These are phyloP conservation scores for Spathaspora arborariae DNA, from an alignment of 805 yeast genomes.

Conservation along the genomic window DNA sequence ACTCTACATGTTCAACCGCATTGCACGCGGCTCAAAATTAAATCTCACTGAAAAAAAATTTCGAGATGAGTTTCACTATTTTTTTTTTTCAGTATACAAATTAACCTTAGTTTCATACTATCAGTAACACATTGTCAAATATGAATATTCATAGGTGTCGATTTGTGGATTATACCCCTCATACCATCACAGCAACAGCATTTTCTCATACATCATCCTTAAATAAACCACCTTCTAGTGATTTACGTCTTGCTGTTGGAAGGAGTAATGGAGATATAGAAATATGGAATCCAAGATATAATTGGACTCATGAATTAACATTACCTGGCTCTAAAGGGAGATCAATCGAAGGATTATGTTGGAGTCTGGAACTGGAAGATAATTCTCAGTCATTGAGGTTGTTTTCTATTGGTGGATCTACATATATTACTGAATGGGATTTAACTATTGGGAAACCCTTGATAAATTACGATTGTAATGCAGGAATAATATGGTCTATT, in stretches of 20 bases:
- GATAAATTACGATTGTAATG: slow-evolving; percentile 79
- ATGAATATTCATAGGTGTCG: slow-evolving; percentile 89
- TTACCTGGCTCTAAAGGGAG: slow-evolving; percentile 79
- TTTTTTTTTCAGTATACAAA: slow-evolving; percentile 1
- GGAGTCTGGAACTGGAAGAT: slow-evolving; percentile 55
- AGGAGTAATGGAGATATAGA: slow-evolving; percentile 94
- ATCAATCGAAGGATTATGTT: slow-evolving; percentile 84
- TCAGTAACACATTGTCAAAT: too few species aligned
- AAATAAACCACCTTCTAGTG: slow-evolving; percentile 39
- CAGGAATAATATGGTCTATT: slow-evolving; percentile 92
- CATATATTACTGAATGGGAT: slow-evolving; percentile 91
- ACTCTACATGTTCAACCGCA: background rate
- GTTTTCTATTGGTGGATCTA: slow-evolving; percentile 93
- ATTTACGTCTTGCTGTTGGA: slow-evolving; percentile 82
- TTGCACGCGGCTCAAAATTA: background rate
- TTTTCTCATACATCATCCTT: slow-evolving; percentile 60
- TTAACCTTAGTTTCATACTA: background rate
- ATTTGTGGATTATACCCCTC: slow-evolving; percentile 85
- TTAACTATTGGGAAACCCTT: slow-evolving; percentile 66
- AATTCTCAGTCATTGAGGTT: slow-evolving; percentile 63
- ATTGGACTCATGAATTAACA: slow-evolving; percentile 74
- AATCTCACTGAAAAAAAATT: background rate
- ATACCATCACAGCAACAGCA: slow-evolving; percentile 74
- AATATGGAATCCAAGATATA: slow-evolving; percentile 83
- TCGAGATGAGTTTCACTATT: slow-evolving; percentile 3